Base-by-base conservation (phyloP, 306 rosid genomes). In the Datisca glomerata region DNA sequence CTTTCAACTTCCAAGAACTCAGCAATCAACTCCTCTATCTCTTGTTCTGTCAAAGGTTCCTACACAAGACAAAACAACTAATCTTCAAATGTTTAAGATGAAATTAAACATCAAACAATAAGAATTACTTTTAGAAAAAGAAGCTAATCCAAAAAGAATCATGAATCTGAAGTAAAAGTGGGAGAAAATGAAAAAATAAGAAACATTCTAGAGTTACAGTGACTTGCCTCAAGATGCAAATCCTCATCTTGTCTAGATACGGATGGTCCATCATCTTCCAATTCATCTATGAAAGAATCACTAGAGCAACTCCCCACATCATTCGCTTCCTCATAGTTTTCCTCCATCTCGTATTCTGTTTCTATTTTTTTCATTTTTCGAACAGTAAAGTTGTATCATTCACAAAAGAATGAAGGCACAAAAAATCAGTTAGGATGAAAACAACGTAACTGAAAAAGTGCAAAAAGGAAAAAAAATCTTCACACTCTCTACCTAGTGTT, bases 1-100 rank as follows among this genome's bases (percentile, higher is more conserved):
- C 98, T 84, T 84, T 89, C 98, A 48, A 78, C 86, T 67, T 84
- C 86, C 64, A 89, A 72, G 56, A 89, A 69, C 50, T 89, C 98
- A 18, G 79, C 69, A 49, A 89, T 63, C 40, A 89, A 66, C 49
- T 80, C 95, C 56, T 80, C 70, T 47, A 80, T 66, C 34, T 84
- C 98, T 61, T 71, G 71, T 52, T 89, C 95, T 22, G 81, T 63
- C 47, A 89, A 55, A 15, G 91, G 81, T 60, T 72, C 93, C 98
- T 89, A 77, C 75, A 72, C 34, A 59, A 58, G 49, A 45, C 36
- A 14, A 38, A 43, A 21, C 5, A 6, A 42, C 24, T 18, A 12
- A 27, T 33, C 32, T 48, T 33, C 20, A 57, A 22, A 42, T 38
- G 27, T n/a, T n/a, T 12, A 5, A 21, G 21, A 41, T 17, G 21